Evolutionary conservation across 768 basidiomycete genomes (phyloP).

Genomic region (Cyclocybe aegerita): DNA sequence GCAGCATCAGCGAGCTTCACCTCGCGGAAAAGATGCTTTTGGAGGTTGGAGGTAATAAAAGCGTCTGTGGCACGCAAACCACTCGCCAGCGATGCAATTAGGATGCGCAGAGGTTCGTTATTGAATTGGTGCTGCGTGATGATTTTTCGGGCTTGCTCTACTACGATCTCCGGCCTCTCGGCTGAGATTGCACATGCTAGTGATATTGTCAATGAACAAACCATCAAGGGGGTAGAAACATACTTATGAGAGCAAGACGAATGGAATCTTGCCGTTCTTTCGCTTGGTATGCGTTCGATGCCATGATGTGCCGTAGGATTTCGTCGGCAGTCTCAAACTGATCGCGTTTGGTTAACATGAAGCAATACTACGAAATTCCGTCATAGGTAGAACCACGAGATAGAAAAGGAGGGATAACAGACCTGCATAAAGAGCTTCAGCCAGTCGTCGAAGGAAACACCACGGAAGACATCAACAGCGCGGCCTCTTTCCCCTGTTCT

Average conservation of each 20-base stretch:
- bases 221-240: conserved; percentile 17
- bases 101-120: conserved; percentile 79
- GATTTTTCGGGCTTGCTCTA: conserved; percentile 77
- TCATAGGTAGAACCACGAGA: background rate
- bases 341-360: conserved; percentile 61
- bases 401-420: conserved; percentile 13
- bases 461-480: conserved; percentile 72
- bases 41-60: conserved; percentile 75
- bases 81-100: conserved; percentile 70
- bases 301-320: conserved; percentile 69
- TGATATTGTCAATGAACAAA: background rate
- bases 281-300: conserved; percentile 72
- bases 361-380: conserved; percentile 57
- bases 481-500: conserved; percentile 35
- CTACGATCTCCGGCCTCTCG: conserved; percentile 53
- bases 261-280: conserved; percentile 67
- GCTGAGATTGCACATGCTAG: conserved; percentile 73
- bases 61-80: conserved; percentile 71
- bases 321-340: conserved; percentile 72
- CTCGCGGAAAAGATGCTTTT: conserved; percentile 84
- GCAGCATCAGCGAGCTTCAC: conserved; percentile 68
- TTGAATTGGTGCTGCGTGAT: conserved; percentile 80
- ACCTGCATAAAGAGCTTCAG: conserved; percentile 84
- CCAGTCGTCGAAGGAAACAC: conserved; percentile 85
- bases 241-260: conserved; percentile 76